Evolutionary conservation across 495 filamentous ascomycete species (phyloP).

Genomic region (Penicillium coprophilum): DNA sequence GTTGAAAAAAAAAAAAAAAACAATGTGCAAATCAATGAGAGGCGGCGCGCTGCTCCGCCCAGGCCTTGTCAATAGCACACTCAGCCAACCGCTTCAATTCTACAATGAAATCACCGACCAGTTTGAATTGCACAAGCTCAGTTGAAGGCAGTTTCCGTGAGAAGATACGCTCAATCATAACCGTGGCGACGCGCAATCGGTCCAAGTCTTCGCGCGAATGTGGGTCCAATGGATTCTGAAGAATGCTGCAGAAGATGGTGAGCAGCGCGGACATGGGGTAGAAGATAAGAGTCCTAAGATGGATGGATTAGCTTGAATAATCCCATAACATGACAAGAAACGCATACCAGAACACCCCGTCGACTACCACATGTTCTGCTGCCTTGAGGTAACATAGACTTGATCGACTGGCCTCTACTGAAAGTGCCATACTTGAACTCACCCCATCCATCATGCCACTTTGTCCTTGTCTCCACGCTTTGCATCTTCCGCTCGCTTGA

Average conservation of each 20-base stretch:
- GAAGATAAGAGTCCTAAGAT: conserved; percentile 45
- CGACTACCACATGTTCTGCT: conserved; percentile 40
- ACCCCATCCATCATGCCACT: conserved; percentile 46
- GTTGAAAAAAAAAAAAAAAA: not conserved
- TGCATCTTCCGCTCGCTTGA: conserved; percentile 49
- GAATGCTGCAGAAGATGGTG: conserved; percentile 51
- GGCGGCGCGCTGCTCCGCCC: conserved; percentile 26
- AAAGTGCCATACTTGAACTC: conserved; percentile 48
- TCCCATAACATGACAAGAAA: not conserved
- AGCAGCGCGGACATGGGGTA: conserved; percentile 54
- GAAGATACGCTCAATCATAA: conserved; percentile 46
- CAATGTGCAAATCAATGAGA: conserved; percentile 10
- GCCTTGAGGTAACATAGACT: conserved; percentile 48
- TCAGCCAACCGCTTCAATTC: conserved; percentile 46
- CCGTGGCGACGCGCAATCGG: conserved; percentile 39
- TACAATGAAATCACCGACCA: conserved; percentile 49
- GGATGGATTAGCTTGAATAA: conserved; percentile 4
- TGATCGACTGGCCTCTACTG: conserved; percentile 53
- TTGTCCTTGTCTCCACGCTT: conserved; percentile 36
- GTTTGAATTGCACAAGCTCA: conserved; percentile 47
- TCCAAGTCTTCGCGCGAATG: conserved; percentile 46
- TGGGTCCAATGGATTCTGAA: conserved; percentile 46
- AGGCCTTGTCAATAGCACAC: conserved; percentile 46
- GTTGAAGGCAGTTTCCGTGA: conserved; percentile 34
- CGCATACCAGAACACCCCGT: conserved; percentile 49